Conservation (phyloP, 768 basidiomycete genomes). For the Calocybe indica region DNA sequence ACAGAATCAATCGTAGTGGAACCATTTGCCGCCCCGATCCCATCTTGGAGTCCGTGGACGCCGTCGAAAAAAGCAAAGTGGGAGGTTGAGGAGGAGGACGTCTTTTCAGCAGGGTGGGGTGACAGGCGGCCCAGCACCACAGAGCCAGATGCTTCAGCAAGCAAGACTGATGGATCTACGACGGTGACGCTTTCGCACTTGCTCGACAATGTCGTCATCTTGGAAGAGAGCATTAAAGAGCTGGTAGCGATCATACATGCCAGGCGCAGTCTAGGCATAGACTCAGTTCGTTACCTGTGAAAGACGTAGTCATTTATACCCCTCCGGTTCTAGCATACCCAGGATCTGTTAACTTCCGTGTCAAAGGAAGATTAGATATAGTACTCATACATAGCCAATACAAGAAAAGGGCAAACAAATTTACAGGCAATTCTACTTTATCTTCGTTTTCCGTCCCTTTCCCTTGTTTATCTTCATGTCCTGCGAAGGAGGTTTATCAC, state of each 20-base stretch:
- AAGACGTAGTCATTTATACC: conserved; percentile 6
- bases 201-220: conserved; percentile 88
- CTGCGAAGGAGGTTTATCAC: conserved; percentile 31
- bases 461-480: conserved; percentile 11
- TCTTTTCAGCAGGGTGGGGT: conserved; percentile 53
- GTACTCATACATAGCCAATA: conserved; percentile 5
- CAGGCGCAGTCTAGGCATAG: conserved; percentile 77
- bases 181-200: conserved; percentile 75
- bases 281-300: conserved; percentile 71
- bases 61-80: conserved; percentile 46
- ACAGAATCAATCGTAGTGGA: conserved; percentile 69
- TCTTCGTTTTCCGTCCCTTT: conserved; percentile 26
- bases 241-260: conserved; percentile 81
- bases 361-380: background rate
- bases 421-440: conserved; percentile 25
- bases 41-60: conserved; percentile 60
- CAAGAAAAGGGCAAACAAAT: background rate
- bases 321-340: too few species aligned
- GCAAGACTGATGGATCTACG: conserved; percentile 23
- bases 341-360: background rate
- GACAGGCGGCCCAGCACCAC: conserved; percentile 14
- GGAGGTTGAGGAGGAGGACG: conserved; percentile 63
- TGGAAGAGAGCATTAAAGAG: conserved; percentile 96
- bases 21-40: conserved; percentile 58
- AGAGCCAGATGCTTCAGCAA: conserved; percentile 22